Evolutionary conservation across 2,329 filamentous ascomycete genomes (phyloP).

Genomic region (Cercospora sojina): DNA sequence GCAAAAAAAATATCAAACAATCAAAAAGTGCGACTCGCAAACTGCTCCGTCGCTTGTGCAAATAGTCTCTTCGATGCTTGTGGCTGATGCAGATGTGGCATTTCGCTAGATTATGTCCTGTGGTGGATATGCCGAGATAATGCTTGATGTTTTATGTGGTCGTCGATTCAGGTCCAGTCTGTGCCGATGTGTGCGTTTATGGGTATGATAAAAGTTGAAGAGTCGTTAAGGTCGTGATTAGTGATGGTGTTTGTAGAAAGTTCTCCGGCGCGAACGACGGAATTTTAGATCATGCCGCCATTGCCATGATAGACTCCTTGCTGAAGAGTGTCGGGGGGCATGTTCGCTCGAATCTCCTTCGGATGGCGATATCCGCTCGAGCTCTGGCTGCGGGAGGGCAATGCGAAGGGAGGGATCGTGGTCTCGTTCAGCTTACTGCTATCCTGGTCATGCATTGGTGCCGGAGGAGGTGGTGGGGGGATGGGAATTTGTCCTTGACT

Average conservation of each 20-base stretch:
- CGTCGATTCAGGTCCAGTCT: background rate
- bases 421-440: slow-evolving; percentile 41
- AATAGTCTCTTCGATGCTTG: background rate
- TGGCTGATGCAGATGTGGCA: background rate
- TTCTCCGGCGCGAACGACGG: background rate
- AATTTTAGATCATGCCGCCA: slow-evolving; percentile 32
- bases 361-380: slow-evolving; percentile 41
- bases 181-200: background rate
- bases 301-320: slow-evolving; percentile 41
- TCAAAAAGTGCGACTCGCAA: background rate
- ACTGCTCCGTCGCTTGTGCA: slow-evolving; percentile 23
- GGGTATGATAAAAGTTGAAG: slow-evolving; percentile 3
- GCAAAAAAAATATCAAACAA: background rate
- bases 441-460: slow-evolving; percentile 28
- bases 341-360: slow-evolving; percentile 51
- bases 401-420: slow-evolving; percentile 40
- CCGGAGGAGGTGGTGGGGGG: slow-evolving; percentile 41
- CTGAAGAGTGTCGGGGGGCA: slow-evolving; percentile 50
- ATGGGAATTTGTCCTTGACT: slow-evolving; percentile 25
- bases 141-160: background rate
- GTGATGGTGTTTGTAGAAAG: background rate
- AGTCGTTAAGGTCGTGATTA: background rate
- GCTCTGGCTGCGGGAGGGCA: slow-evolving; percentile 30
- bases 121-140: background rate
- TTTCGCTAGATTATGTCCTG: slow-evolving; percentile 1